Conservation (phyloP, 2,329 filamentous ascomycete genomes). For the Sporothrix brunneoviolacea region DNA sequence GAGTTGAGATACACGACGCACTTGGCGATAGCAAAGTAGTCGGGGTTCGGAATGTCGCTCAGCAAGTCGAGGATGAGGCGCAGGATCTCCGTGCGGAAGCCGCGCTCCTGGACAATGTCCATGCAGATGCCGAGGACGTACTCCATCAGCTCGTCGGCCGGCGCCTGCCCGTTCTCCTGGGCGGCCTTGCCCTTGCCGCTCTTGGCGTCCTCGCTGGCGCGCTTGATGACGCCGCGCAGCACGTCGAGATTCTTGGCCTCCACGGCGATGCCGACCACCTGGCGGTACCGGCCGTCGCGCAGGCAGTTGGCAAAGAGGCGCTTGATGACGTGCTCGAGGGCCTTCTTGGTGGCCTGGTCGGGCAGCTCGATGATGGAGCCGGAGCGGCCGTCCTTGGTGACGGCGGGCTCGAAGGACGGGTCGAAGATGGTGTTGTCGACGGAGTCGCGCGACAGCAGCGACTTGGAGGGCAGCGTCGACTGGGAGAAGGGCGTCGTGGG, state of each 20-base stretch:
- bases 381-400: slow-evolving; percentile 45
- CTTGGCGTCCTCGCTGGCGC: slow-evolving; percentile 81
- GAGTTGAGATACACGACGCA: slow-evolving; percentile 95
- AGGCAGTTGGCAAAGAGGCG: slow-evolving; percentile 89
- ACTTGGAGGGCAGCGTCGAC: slow-evolving; percentile 87
- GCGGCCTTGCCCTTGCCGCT: slow-evolving; percentile 53
- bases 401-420: slow-evolving; percentile 46
- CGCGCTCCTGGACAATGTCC: slow-evolving; percentile 92
- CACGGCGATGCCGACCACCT: slow-evolving; percentile 94
- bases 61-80: slow-evolving; percentile 91
- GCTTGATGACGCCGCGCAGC: slow-evolving; percentile 76
- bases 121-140: slow-evolving; percentile 95
- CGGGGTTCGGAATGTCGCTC: slow-evolving; percentile 83
- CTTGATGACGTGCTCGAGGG: slow-evolving; percentile 77
- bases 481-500: slow-evolving; percentile 95
- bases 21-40: slow-evolving; percentile 97
- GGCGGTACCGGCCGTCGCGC: slow-evolving; percentile 77
- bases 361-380: slow-evolving; percentile 58
- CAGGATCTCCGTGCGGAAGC: slow-evolving; percentile 75
- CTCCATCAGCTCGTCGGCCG: slow-evolving; percentile 90
- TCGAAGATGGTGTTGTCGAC: slow-evolving; percentile 57
- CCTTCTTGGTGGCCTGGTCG: slow-evolving; percentile 66
- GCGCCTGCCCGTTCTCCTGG: slow-evolving; percentile 41
- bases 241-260: slow-evolving; percentile 90
- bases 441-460: slow-evolving; percentile 79